phyloP scores from a whole-genome alignment of 2,329 filamentous ascomycete genomes.

The Leptographium lundbergii region DNA sequence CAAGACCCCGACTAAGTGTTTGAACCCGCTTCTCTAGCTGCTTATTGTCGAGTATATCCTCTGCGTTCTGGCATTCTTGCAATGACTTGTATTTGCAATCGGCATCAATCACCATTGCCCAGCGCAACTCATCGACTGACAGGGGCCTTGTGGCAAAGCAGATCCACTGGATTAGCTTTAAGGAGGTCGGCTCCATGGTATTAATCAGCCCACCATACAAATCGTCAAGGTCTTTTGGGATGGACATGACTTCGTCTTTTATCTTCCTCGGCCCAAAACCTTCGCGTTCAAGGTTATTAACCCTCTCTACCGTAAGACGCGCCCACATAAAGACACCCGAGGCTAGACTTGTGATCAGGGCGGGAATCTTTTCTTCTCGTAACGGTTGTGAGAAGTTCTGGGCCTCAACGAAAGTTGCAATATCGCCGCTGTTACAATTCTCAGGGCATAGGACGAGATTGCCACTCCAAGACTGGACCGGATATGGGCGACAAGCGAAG shows the following conservation, averaged over 20 bases:
- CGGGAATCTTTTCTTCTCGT: background rate
- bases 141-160: background rate
- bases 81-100: background rate
- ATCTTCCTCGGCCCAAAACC: background rate
- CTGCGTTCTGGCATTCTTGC: background rate
- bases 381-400: background rate
- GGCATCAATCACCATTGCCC: background rate
- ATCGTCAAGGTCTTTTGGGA: background rate
- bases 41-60: background rate
- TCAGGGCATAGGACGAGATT: background rate
- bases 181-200: background rate
- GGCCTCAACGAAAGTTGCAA: background rate
- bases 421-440: background rate
- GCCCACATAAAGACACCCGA: background rate
- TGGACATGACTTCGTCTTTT: background rate
- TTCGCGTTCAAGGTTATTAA: background rate
- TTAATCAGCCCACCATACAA: background rate
- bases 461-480: background rate
- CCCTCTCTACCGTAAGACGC: background rate
- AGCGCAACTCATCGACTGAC: background rate
- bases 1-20: background rate
- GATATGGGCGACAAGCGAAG: background rate
- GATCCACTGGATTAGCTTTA: background rate
- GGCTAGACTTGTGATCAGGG: background rate
- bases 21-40: background rate